Evolutionary conservation across 163 green algal species (phyloP), one percentile per base, ranked within the genome.

Genomic region (Chlamydomonas reinhardtii): DNA sequence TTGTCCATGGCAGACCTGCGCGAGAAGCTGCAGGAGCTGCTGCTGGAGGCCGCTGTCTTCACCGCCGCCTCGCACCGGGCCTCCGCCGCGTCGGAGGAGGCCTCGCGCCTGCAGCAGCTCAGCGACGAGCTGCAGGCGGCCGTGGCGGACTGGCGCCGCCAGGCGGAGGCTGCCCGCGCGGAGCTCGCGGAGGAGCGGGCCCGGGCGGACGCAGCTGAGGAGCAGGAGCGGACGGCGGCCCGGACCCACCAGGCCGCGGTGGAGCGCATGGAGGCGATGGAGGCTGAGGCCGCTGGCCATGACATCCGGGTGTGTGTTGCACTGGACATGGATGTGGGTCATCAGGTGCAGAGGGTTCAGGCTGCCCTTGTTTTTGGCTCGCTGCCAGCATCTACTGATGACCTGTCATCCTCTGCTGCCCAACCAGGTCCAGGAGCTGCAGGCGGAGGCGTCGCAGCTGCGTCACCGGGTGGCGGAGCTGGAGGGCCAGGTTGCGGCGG

Each of bases 1-100:
- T 56, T 32, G 29, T 11, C 27, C 8, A 29, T 8, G 15, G 31
- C 76, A 83, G 76, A 32, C 35, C 34, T 84, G 39, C 76, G 39
- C 16, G 76, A 84, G 27, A 62, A 54, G 29, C 65, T 84, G 4
- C 43, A 76, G 65, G 77, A 84, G 31, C 43, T 35, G 32, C 48
- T 70, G 11, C 16, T 76, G 31, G 56, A 32, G 4, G 66, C 65
- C n/a, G 77, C 77, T 8, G 48, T 69, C 34, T 27, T 76, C n/a
- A 69, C 39, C 11, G 77, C 77, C n/a, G 77, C 77, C 43, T 29
- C n/a, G 4, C 66, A 84, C 66, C 77, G 77, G 24, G 77, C 69
- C 12, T 68, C n/a, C 15, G 35, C 66, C 8, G 43, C 77, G 1
- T 48, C 20, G 8, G 64, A 35, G 25, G 66, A 84, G 43, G 3